Evolutionary conservation across 441 rosid species (phyloP), one percentile per base, ranked within the genome.

Genomic region (Arabidopsis hybrid): DNA sequence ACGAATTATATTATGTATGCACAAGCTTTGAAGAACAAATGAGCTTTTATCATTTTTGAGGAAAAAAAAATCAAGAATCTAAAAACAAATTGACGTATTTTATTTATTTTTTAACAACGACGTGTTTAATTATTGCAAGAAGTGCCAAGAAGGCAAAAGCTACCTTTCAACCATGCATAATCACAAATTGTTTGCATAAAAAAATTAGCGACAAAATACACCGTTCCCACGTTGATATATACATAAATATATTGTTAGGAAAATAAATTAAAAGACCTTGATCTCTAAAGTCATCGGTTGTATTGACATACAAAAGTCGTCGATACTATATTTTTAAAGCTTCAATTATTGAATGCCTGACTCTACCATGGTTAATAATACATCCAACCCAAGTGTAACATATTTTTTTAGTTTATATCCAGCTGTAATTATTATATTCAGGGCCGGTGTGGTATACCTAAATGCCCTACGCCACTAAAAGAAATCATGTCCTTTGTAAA

Each of bases 341-440:
- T 40, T 21, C 36, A 7, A 40, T 8, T 60, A 13, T 40, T 21
- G 26, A 35, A 13, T 29, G 36, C 2, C 51, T 13, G 4, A 42
- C 38, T 60, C 34, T 16, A 14, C 8, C 46, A 59, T 35, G 10
- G 40, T 58, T 35, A 35, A 8, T 7, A 13, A n/a, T 36, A 11
- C 2, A 40, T 40, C 50, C 17, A 21, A 7, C 35, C 17, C 16
- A 60, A 38, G 5, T 53, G 12, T 43, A 61, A 7, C 14, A 42
- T 26, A 26, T 8, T 43, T 60, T 1, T 42, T 7, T 1, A 60
- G 36, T 13, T n/a, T 43, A 26, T 45, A 36, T 31, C 40, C 55
- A 63, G 42, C 67, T 63, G 55, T 31, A 39, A 17, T 29, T 14
- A n/a, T n/a, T n/a, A n/a, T n/a, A n/a, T n/a, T n/a, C n/a, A n/a